phyloP scores from a whole-genome alignment of 768 basidiomycete species.

The Russula ochroleuca region DNA sequence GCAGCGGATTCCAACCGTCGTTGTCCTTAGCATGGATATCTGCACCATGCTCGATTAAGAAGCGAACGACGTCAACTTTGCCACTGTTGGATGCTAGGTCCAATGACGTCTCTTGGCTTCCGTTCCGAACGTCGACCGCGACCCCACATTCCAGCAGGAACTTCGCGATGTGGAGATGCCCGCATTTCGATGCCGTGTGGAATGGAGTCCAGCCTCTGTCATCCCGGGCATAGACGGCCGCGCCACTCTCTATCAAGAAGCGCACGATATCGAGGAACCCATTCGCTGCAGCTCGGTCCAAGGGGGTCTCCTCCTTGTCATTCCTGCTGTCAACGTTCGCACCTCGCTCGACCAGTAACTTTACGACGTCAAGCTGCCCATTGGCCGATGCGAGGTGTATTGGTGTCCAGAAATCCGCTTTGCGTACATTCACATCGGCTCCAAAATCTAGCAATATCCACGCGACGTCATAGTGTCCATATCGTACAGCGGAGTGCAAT shows the following conservation, averaged over 20 bases:
- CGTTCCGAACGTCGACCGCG: background rate
- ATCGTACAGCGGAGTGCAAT: background rate
- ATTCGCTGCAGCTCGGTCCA: background rate
- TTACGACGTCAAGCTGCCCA: background rate
- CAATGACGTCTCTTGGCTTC: background rate
- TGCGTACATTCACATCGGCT: background rate
- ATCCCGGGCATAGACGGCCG: background rate
- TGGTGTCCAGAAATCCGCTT: background rate
- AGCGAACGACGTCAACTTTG: conserved; percentile 2
- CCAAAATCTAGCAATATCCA: conserved; percentile 3
- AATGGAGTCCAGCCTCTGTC: background rate
- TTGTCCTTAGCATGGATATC: background rate
- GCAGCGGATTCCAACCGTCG: background rate
- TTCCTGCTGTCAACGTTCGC: conserved; percentile 1
- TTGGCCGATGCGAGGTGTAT: background rate
- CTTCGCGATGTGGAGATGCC: conserved; percentile 4
- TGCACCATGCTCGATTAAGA: background rate
- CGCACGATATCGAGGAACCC: conserved; percentile 4
- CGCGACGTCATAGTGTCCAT: background rate
- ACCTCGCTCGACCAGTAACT: conserved; percentile 7
- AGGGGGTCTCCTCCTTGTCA: background rate
- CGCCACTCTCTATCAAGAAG: background rate
- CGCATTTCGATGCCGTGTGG: conserved; percentile 1
- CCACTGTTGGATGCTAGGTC: background rate
- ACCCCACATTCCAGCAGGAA: background rate